Percentiles rank a stretch among this genome's conserved stretches.
phyloP scores from a whole-genome alignment of 225 moss, liverwort and hornwort genomes.

The Neckera pumila region DNA sequence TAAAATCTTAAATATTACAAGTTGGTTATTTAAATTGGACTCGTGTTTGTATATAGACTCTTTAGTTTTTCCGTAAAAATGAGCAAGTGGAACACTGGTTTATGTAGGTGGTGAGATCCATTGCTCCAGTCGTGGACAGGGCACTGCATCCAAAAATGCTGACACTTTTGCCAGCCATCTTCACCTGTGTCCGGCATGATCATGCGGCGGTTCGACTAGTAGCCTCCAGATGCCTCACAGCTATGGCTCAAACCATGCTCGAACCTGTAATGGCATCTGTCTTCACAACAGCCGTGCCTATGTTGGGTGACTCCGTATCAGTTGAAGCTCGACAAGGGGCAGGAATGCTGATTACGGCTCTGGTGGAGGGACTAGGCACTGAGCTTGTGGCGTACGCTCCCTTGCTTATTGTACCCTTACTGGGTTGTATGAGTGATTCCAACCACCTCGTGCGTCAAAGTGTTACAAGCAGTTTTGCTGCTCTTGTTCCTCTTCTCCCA shows the following conservation, averaged over 20 bases:
- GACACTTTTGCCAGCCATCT: slow-evolving; percentile 65
- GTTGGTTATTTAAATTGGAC: background rate
- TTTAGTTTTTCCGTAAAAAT: background rate
- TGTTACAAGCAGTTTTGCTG: slow-evolving; percentile 89
- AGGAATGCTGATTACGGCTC: slow-evolving; percentile 72
- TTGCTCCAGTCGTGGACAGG: slow-evolving; percentile 59
- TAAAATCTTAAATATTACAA: background rate
- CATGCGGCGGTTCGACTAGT: slow-evolving; percentile 63
- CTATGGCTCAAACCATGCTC: slow-evolving; percentile 72
- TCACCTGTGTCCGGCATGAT: slow-evolving; percentile 65
- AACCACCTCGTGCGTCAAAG: slow-evolving; percentile 75
- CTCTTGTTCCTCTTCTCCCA: slow-evolving; percentile 84
- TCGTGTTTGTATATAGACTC: background rate
- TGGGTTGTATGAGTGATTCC: slow-evolving; percentile 90
- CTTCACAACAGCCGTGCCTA: slow-evolving; percentile 72
- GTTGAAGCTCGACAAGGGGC: slow-evolving; percentile 89
- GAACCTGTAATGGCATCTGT: slow-evolving; percentile 77
- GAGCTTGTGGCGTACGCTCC: slow-evolving; percentile 84
- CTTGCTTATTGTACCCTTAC: slow-evolving; percentile 75
- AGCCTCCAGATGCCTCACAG: slow-evolving; percentile 74
- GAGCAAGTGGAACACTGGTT: background rate
- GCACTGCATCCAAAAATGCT: slow-evolving; percentile 41
- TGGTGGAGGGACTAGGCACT: slow-evolving; percentile 75
- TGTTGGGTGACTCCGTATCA: slow-evolving; percentile 64
- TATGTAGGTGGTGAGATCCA: slow-evolving; percentile 71